Conservation (phyloP, 495 filamentous ascomycete genomes). For the Astrocystis sublimbata region DNA sequence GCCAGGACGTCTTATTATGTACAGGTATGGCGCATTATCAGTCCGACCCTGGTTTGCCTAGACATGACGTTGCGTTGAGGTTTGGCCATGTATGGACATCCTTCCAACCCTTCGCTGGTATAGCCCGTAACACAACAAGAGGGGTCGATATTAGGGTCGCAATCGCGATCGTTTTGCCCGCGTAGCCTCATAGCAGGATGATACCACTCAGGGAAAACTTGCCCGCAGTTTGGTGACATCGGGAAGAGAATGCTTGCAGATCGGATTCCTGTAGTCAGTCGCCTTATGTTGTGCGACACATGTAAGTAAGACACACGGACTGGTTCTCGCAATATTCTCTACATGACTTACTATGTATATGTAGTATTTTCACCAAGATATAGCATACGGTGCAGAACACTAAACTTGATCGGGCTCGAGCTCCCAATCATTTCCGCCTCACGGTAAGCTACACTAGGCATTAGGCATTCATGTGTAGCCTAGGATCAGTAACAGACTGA, state of each 20-base stretch:
- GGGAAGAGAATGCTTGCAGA: conserved; percentile 26
- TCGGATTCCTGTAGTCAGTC: conserved; percentile 32
- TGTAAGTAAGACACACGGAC: too few relatives aligned
- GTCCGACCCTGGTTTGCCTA: conserved; percentile 2
- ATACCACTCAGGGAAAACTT: conserved; percentile 33
- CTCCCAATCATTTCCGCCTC: conserved; percentile 31
- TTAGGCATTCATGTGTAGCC: conserved; percentile 35
- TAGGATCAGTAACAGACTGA: conserved; percentile 36
- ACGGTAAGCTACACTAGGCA: not conserved
- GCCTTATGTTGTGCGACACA: conserved; percentile 34
- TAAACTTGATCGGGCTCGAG: conserved; percentile 32
- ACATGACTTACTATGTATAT: not conserved
- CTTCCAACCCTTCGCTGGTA: conserved; percentile 15
- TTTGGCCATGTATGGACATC: conserved; percentile 5
- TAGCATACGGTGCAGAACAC: too few relatives aligned
- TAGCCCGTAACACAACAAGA: conserved; percentile 9
- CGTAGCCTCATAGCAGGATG: conserved; percentile 27
- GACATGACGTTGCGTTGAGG: conserved; percentile 20
- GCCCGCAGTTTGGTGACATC: conserved; percentile 28
- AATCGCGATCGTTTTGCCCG: conserved; percentile 19
- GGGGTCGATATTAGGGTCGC: conserved; percentile 2
- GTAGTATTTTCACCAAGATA: too few relatives aligned
- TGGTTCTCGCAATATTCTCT: conserved; percentile 14
- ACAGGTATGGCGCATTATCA: conserved; percentile 15
- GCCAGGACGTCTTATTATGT: conserved; percentile 12